Percentiles rank a stretch among this genome's conserved stretches.
phyloP scores from a whole-genome alignment of 2,329 filamentous ascomycete species.

The Penicillium olsonii region DNA sequence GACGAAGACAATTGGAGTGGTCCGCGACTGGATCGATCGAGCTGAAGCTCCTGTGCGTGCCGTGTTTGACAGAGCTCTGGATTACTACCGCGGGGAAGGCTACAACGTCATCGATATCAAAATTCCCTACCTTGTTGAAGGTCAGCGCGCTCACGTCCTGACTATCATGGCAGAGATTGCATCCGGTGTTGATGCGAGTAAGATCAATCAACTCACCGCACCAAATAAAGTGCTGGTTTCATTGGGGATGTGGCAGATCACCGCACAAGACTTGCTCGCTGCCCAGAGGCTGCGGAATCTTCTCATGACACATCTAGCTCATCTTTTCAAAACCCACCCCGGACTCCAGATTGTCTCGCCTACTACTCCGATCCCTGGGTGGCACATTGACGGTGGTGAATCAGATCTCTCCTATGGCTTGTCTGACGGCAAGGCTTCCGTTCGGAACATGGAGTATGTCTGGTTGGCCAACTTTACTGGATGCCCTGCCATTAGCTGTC shows the following conservation, averaged over 20 bases:
- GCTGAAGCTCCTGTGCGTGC: slow-evolving; percentile 65
- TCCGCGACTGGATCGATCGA: slow-evolving; percentile 67
- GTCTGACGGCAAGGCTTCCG: slow-evolving; percentile 69
- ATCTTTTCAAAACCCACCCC: slow-evolving; percentile 69
- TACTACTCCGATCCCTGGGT: slow-evolving; percentile 73
- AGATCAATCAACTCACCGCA: slow-evolving; percentile 60
- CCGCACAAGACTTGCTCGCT: slow-evolving; percentile 69
- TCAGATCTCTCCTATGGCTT: slow-evolving; percentile 65
- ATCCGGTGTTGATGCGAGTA: slow-evolving; percentile 51
- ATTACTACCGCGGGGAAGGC: slow-evolving; percentile 48
- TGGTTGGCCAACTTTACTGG: slow-evolving; percentile 84
- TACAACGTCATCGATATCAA: slow-evolving; percentile 51
- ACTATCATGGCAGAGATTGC: slow-evolving; percentile 75
- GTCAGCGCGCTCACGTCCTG: slow-evolving; percentile 73
- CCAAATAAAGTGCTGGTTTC: slow-evolving; percentile 71
- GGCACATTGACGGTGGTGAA: slow-evolving; percentile 65
- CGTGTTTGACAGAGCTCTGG: slow-evolving; percentile 63
- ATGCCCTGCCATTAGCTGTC: slow-evolving; percentile 71
- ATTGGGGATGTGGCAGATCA: slow-evolving; percentile 62
- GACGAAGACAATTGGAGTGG: slow-evolving; percentile 70
- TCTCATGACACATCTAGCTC: slow-evolving; percentile 75
- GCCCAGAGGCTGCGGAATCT: slow-evolving; percentile 72
- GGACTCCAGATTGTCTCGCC: slow-evolving; percentile 78
- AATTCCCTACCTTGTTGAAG: slow-evolving; percentile 64
- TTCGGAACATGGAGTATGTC: slow-evolving; percentile 82